Percentiles rank a stretch among this genome's conserved stretches.
Conservation (phyloP, 768 basidiomycete species). For the Hericium rajendrae region DNA sequence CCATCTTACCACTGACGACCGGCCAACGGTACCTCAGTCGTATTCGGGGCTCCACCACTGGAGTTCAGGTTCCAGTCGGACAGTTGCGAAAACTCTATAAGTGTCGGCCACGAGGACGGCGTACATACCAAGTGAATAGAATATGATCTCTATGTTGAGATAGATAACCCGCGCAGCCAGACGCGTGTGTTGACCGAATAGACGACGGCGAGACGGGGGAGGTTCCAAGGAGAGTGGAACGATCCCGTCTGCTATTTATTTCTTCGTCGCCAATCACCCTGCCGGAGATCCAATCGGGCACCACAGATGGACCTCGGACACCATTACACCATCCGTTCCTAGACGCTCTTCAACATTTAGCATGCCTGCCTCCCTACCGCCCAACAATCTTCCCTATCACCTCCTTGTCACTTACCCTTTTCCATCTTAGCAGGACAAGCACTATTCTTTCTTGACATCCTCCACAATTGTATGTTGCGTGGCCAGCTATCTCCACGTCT, state of each 20-base stretch:
- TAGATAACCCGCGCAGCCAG: background rate
- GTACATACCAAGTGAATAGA: background rate
- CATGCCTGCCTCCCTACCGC: background rate
- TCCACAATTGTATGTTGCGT: background rate
- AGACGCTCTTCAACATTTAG: background rate
- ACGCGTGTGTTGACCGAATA: background rate
- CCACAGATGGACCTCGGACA: background rate
- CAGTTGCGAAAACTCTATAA: too few relatives aligned
- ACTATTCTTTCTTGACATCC: background rate
- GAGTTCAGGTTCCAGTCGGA: too few relatives aligned
- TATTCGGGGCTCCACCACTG: too few relatives aligned
- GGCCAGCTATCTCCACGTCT: too few relatives aligned
- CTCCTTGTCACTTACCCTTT: background rate
- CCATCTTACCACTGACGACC: too few relatives aligned
- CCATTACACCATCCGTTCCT: background rate
- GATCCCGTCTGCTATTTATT: background rate
- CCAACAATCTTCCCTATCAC: background rate
- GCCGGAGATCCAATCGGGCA: background rate
- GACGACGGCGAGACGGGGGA: background rate
- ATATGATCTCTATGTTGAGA: background rate
- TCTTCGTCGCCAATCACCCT: background rate
- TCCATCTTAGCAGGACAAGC: background rate
- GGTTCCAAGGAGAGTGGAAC: background rate
- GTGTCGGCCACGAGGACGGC: background rate
- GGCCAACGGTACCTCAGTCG: too few relatives aligned